Percentiles rank a stretch among this genome's conserved stretches.
phyloP scores from a whole-genome alignment of 108 stramenopile species.

The Schizochytrium sp. region DNA sequence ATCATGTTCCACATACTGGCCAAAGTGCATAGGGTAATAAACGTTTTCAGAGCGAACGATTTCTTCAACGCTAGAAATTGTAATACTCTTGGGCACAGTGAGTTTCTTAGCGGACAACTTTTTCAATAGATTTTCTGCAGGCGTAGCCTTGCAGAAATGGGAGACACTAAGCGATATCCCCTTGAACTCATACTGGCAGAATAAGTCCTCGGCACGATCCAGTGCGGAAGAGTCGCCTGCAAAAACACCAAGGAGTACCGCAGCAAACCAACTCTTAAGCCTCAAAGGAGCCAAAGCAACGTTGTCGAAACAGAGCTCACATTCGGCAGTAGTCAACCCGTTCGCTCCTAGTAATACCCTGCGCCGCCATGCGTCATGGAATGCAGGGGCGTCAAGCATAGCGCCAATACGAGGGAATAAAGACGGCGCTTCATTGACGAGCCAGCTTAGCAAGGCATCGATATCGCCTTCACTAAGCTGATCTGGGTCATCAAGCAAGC shows the following conservation, averaged over 20 bases:
- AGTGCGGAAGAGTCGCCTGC: neutral
- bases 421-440: neutral
- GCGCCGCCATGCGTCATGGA: neutral
- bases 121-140: too few species aligned
- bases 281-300: neutral
- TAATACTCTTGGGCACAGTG: too few species aligned
- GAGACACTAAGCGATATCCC: too few species aligned
- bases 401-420: neutral
- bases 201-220: neutral
- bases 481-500: neutral
- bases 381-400: neutral
- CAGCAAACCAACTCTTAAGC: slow-evolving; percentile 16
- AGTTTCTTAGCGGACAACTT: too few species aligned
- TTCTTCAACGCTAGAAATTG: too few species aligned
- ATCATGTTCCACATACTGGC: neutral
- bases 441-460: slow-evolving; percentile 8
- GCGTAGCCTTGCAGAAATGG: too few species aligned
- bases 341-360: neutral
- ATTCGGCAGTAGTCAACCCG: neutral
- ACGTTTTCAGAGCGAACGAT: neutral
- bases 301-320: neutral
- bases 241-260: neutral
- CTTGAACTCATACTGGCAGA: neutral
- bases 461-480: neutral
- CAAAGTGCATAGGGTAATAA: neutral